A percentile compares a stretch with the other conserved stretches of the same genome.
Conservation (phyloP, 305 asterid genomes). For the Fraxinus velutina region DNA sequence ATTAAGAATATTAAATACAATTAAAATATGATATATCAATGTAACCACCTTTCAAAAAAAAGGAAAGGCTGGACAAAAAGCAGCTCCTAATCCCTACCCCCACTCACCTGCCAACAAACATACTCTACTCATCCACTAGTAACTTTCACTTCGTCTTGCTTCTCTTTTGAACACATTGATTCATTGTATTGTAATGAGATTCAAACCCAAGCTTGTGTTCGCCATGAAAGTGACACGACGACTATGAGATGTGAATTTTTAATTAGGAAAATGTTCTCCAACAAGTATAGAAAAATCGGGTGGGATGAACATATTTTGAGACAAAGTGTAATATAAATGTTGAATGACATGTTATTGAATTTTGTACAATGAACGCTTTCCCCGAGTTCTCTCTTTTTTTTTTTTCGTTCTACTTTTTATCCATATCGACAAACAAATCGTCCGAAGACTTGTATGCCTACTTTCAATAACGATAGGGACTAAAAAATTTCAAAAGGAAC, state of each 20-base stretch:
- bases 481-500: background rate
- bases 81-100: background rate
- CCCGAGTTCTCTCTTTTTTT: background rate
- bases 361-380: background rate
- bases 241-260: background rate
- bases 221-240: background rate
- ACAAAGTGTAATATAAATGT: background rate
- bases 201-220: background rate
- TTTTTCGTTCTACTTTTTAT: background rate
- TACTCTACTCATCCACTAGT: background rate
- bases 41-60: background rate
- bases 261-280: no score
- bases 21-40: background rate
- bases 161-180: background rate
- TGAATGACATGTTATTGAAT: background rate
- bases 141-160: background rate
- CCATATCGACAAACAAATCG: background rate
- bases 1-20: background rate
- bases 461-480: background rate
- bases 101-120: background rate
- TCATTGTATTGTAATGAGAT: background rate
- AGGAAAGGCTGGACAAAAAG: background rate
- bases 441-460: background rate
- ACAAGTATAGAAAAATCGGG: background rate
- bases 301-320: background rate